Percentiles rank a stretch among this genome's conserved stretches.
phyloP scores from a whole-genome alignment of 2,329 filamentous ascomycete genomes.

The Sordariomycetes sp. region DNA sequence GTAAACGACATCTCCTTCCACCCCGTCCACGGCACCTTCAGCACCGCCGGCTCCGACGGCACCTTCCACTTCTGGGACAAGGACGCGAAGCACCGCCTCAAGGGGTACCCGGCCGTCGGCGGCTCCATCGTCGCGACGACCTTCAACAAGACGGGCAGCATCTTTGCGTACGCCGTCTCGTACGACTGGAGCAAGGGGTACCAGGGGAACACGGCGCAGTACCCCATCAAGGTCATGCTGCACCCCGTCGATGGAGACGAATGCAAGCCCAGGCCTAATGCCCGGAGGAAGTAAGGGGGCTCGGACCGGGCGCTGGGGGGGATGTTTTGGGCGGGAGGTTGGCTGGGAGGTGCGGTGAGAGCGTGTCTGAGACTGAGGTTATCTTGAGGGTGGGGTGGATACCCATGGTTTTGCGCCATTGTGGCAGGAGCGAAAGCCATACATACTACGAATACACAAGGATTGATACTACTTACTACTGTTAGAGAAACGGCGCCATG shows the following conservation, averaged over 20 bases:
- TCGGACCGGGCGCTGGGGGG: background rate
- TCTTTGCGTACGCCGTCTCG: constrained; percentile 80
- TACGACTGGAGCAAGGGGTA: constrained; percentile 99
- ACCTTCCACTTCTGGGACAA: constrained; percentile 98
- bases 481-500: background rate
- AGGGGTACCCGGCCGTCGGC: constrained; percentile 74
- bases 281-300: constrained; percentile 9
- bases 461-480: background rate
- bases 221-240: constrained; percentile 73
- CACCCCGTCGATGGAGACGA: constrained; percentile 56
- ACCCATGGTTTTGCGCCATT: background rate
- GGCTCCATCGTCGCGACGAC: constrained; percentile 81
- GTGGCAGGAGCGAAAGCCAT: background rate
- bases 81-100: constrained; percentile 76
- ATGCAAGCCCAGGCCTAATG: constrained; percentile 46
- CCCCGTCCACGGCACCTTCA: constrained; percentile 94
- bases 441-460: background rate
- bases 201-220: constrained; percentile 62
- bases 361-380: background rate
- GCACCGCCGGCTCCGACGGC: constrained; percentile 86
- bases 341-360: background rate
- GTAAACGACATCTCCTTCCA: constrained; percentile 98
- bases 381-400: background rate
- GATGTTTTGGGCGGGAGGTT: background rate
- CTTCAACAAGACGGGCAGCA: constrained; percentile 78